Evolutionary conservation across 768 basidiomycete genomes (phyloP), one percentile per base, ranked within the genome.

Genomic region (Tricholoma matsutake): DNA sequence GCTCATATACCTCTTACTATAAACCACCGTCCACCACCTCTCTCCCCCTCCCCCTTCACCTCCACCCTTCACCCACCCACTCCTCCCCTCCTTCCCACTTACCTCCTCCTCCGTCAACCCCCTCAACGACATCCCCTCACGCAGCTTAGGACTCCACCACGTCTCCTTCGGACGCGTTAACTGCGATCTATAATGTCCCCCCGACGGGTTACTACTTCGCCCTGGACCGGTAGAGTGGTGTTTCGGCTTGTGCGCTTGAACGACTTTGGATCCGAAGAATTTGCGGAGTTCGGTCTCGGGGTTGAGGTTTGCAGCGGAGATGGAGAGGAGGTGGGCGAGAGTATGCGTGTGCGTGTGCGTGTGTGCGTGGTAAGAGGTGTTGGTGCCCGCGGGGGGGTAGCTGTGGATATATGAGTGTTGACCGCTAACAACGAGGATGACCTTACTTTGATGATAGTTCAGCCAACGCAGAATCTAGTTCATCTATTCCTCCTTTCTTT

Each of bases 261-360:
- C 83, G 60, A 97, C 95, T 68, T 88, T 91, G 18, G 92, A 83
- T 1, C 96, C 96, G 69, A 99, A 99, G 81, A 98, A 96, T 64
- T 87, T 89, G 58, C 91, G 87, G 75, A 98, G 84, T 70, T 99
- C 97, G 0, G 89, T 89, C 61, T 96, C 94, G 10, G 87, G 81
- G 63, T 98, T 94, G 14, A 99, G 85, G 66, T 93, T 82, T 41
- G 88, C 78, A 1, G 88, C 78, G 0, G 92, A 93, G n/a, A 96
- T 87, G 0, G 91, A 78, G 18, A 96, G 80, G 1, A 97, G 83
- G 52, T 82, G 72, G 10, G 82, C 72, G 57, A 85, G 69, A 20
- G 76, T 72, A 35, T 74, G 72, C 41, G 72, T 69, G 63, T 64
- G 22, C 61, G 64, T 68, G 20, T n/a, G 72, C 67, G 3, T n/a